Evolutionary conservation across 1,284 basidiomycete species (phyloP), one percentile per base, ranked within the genome.

Genomic region (Ustilago cynodontis): DNA sequence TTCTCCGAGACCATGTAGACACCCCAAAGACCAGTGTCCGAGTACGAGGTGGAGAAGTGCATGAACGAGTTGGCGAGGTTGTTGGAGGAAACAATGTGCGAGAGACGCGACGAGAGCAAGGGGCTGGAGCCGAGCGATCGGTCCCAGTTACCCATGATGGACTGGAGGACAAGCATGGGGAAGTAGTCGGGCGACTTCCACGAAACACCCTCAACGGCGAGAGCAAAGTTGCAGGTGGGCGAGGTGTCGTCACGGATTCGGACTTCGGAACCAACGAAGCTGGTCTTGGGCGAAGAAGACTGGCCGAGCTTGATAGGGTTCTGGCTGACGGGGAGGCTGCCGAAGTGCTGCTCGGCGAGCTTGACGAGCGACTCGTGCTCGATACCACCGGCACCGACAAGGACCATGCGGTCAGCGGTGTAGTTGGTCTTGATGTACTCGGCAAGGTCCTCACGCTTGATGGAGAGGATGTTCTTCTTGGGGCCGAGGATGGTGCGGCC

Each of bases 31-130:
- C 96, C 97, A 20, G 95, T 99, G 88, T 99, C 97, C 18, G 95
- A 95, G 90, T 99, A 99, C n/a, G 93, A 95, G 13, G 97, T 99
- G 45, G 94, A 97, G 91, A 99, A 99, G 76, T 93, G 94, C 94
- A 98, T 97, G 92, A 94, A 99, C 79, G 93, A 95, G 90, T 99
- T 99, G 85, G 97, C 96, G 85, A 99, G 93, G 89, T 94, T 94
- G 91, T 98, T 93, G 74, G 90, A 89, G 54, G 94, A 94, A 85
- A 99, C 89, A 87, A 95, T 93, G 88, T 96, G 93, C 55, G 93
- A 94, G 71, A 99, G 91, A 69, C 92, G 91, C 65, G 94, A 97
- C 75, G 93, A 94, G 80, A 97, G 91, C 67, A 98, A 89, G 41
- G 94, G 90, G 13, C 93, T 92, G 53, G 94, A 91, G 81, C 96